Evolutionary conservation across 129 eudicot genomes (phyloP).

Genomic region (Dittrichia graveolens): DNA sequence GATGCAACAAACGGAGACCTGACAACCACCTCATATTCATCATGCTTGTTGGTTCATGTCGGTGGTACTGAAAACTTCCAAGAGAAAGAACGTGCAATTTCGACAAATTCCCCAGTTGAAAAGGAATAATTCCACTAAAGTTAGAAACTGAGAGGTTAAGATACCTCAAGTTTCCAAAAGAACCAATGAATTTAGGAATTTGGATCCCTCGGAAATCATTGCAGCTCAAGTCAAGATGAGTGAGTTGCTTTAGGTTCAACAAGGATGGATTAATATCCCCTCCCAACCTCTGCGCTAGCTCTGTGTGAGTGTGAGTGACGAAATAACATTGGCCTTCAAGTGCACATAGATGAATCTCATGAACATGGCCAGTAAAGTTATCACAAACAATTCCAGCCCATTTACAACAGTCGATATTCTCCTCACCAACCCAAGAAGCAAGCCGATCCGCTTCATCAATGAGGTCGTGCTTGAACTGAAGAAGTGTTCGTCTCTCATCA

Average conservation of each 20-base stretch:
- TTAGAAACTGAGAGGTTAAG: slow-evolving; percentile 3
- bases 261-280: slow-evolving; percentile 35
- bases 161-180: slow-evolving; percentile 21
- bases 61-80: background rate
- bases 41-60: background rate
- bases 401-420: background rate
- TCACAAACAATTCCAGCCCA: background rate
- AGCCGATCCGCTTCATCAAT: background rate
- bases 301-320: too few relatives aligned
- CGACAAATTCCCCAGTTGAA: slow-evolving; percentile 36
- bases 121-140: slow-evolving; percentile 33
- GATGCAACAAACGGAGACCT: background rate
- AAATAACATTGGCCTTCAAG: background rate
- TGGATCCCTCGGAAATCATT: background rate
- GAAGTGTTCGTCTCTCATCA: background rate
- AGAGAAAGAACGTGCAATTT: background rate
- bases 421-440: background rate
- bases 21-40: background rate
- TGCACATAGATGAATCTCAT: background rate
- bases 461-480: background rate
- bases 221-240: slow-evolving; percentile 28
- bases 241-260: slow-evolving; percentile 30
- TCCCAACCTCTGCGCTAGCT: background rate
- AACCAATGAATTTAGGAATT: slow-evolving; percentile 33
- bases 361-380: slow-evolving; percentile 2